Percentiles rank a stretch among this genome's conserved stretches.
These are phyloP conservation scores for Geranium rotundifolium DNA, from an alignment of 345 rosid genomes.

Conservation along the genomic window DNA sequence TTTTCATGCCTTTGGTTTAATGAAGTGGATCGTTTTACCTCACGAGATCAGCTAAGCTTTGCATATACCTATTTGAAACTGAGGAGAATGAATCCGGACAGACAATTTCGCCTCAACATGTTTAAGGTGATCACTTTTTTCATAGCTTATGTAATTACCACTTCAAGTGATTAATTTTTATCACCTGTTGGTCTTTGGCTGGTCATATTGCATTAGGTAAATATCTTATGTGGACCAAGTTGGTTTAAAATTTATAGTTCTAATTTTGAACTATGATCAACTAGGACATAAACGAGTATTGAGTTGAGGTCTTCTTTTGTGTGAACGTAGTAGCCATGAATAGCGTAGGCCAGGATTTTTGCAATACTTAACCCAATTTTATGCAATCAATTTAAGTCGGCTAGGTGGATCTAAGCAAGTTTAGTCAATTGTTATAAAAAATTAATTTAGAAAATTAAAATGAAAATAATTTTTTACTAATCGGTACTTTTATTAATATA, in stretches of 20 bases:
- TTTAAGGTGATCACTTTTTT: slow-evolving; percentile 47
- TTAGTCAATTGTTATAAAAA: no score
- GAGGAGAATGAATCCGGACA: slow-evolving; percentile 59
- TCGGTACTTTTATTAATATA: no score
- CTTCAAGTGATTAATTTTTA: background rate
- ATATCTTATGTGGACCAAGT: background rate
- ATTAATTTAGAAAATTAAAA: no score
- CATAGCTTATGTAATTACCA: background rate
- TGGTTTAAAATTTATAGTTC: background rate
- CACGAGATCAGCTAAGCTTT: slow-evolving; percentile 91
- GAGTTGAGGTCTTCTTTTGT: no score
- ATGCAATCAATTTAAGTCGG: no score
- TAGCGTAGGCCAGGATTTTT: no score
- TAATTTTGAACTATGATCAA: no score
- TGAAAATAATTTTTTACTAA: no score
- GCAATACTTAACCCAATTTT: no score
- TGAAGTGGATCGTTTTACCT: slow-evolving; percentile 83
- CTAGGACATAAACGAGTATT: no score
- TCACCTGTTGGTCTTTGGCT: slow-evolving; percentile 3
- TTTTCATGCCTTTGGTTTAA: slow-evolving; percentile 94
- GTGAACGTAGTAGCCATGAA: no score
- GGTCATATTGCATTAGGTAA: background rate
- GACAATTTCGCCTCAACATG: slow-evolving; percentile 64
- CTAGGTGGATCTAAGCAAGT: no score
- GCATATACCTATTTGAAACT: slow-evolving; percentile 83